Base-by-base conservation (phyloP, 83 land plant species). In the Picea mariana region DNA sequence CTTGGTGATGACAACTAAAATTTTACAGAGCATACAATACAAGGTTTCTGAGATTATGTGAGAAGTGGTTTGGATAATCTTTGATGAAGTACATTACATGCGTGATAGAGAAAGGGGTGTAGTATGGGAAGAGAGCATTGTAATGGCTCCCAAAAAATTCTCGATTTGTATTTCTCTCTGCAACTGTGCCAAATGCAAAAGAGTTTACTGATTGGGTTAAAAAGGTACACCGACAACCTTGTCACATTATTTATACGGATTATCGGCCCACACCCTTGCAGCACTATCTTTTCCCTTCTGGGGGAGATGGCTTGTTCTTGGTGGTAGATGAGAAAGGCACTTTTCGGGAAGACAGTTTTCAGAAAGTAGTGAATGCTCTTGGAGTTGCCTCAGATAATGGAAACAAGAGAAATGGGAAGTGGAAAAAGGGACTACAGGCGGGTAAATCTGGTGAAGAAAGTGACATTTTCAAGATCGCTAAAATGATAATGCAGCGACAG, bases 161-260 rank as follows among this genome's bases (percentile, higher is more conserved):
- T 12, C 87, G 99, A n/a, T 95, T 98, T 91, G 98, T 98, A 1
- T 98, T 98, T 81, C 88, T 98, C 27, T 98, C 99, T 31, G 99
- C 99, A 38, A 98, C 99, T 72, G 99, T 98, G 62, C 99, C 99
- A 34, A 98, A 98, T 88, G 99, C 99, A 1, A 27, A 27, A 27
- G 31, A 27, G 31, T 27, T 27, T 27, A 1, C 1, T 27, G 31
- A 27, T 27, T 27, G 99, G 99, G 98, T 95, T 87, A 97, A 97
- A n/a, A 98, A 98, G 99, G 99, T 98, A 7, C 98, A 98, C 82
- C 90, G 89, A 49, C 98, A 98, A 76, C 99, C 99, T 49, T 98
- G 99, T 78, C 99, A 98, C 76, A 98, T 98, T 82, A 96, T 98
- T 34, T 98, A 98, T 81, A 98, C 99, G 12, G 99, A 98, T 83